A percentile compares a stretch with the other conserved stretches of the same genome.
Evolutionary conservation across 2,329 filamentous ascomycete genomes (phyloP).

Genomic region (Fonsecaea pugnacius): DNA sequence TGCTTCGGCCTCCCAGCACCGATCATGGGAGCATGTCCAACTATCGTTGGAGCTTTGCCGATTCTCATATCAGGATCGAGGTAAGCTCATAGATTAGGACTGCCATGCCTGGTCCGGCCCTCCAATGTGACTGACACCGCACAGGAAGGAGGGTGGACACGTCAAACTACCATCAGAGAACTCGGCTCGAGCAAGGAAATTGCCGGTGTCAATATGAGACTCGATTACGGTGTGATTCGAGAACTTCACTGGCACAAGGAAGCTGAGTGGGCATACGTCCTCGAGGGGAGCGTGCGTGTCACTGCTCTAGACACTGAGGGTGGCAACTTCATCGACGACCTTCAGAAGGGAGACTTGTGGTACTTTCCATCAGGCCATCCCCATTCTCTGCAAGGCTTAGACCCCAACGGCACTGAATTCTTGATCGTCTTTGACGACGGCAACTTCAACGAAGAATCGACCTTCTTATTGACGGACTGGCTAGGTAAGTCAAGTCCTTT

Average conservation of each 20-base stretch:
- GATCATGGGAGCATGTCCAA: conserved; percentile 73
- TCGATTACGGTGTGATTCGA: conserved; percentile 72
- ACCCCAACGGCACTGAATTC: conserved; percentile 67
- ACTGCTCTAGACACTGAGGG: conserved; percentile 76
- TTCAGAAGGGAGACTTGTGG: conserved; percentile 77
- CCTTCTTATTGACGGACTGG: conserved; percentile 72
- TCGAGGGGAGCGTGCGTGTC: conserved; percentile 71
- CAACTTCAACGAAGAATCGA: conserved; percentile 66
- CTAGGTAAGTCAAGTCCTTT: conserved; percentile 56
- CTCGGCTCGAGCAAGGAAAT: conserved; percentile 61
- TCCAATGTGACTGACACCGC: neutral
- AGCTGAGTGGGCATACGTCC: conserved; percentile 76
- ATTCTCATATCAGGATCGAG: conserved; percentile 68
- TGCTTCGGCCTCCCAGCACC: conserved; percentile 72
- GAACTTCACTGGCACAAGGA: conserved; percentile 83
- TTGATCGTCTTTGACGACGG: conserved; percentile 66
- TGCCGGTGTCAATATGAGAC: conserved; percentile 77
- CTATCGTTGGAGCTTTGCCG: conserved; percentile 73
- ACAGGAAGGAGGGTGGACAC: conserved; percentile 75
- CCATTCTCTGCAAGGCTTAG: conserved; percentile 74
- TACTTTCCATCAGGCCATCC: conserved; percentile 79
- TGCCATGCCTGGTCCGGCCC: neutral
- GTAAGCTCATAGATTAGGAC: conserved; percentile 44
- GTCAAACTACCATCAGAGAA: conserved; percentile 61
- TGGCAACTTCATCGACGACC: conserved; percentile 75